These are phyloP conservation scores for Parachaetomium inaequale DNA, from an alignment of 495 filamentous ascomycete genomes.

Conservation along the genomic window DNA sequence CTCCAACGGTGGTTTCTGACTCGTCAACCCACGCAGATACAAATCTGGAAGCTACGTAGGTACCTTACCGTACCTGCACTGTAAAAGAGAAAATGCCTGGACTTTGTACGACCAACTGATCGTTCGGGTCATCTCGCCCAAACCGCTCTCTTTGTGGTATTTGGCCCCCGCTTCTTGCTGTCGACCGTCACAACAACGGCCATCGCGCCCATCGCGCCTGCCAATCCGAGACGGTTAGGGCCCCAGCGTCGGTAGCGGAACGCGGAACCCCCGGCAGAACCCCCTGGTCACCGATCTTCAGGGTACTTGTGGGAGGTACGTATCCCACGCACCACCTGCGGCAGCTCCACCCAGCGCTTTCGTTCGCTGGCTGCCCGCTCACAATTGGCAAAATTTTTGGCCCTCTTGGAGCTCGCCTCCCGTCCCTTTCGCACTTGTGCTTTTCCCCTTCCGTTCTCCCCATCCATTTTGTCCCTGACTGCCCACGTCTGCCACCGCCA, in stretches of 20 bases:
- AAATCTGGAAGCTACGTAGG: too few species aligned
- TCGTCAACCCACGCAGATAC: neutral
- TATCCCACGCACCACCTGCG: neutral
- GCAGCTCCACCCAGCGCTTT: constrained; percentile 15
- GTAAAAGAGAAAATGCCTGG: neutral
- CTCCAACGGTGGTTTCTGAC: neutral
- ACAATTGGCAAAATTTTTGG: constrained; percentile 20
- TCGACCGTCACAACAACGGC: neutral
- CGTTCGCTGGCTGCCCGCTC: neutral
- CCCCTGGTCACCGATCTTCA: constrained; percentile 13
- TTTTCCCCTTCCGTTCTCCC: constrained; percentile 12
- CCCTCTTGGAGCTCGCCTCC: constrained; percentile 12
- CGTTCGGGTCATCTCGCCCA: neutral
- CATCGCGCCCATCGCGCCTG: neutral
- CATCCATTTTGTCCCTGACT: constrained; percentile 7
- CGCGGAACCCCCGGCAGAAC: neutral
- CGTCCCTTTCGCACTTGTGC: constrained; percentile 16
- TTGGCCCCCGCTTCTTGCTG: neutral
- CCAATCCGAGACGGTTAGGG: constrained; percentile 12
- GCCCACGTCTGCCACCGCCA: constrained; percentile 18
- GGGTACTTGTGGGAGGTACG: neutral
- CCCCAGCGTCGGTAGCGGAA: constrained; percentile 16
- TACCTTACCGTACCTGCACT: neutral
- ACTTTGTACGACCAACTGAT: neutral
- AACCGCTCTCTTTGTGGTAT: neutral